Percentiles rank a stretch among this genome's conserved stretches.
These are phyloP conservation scores for Cercospora nicotianae DNA, from an alignment of 2,329 filamentous ascomycete genomes.

Conservation along the genomic window DNA sequence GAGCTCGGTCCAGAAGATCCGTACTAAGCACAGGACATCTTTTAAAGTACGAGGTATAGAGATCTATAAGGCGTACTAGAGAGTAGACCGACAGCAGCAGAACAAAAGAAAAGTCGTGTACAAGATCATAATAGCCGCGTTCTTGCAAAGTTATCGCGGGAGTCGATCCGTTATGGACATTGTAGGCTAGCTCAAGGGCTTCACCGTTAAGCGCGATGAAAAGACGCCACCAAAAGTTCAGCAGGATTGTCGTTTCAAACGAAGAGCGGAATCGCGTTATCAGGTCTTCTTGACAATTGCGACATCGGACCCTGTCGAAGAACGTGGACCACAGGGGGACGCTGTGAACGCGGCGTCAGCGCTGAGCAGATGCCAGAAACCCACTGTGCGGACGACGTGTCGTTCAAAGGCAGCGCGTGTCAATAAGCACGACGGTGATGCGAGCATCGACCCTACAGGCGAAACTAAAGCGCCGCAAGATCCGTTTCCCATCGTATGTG, in stretches of 20 bases:
- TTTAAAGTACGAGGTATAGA: background rate
- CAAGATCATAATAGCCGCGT: slow-evolving; percentile 3
- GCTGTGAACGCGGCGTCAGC: slow-evolving; percentile 6
- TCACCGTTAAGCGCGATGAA: background rate
- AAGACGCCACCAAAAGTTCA: background rate
- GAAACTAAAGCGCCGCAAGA: background rate
- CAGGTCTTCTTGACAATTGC: slow-evolving; percentile 5
- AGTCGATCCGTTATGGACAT: slow-evolving; percentile 4
- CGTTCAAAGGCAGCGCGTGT: background rate
- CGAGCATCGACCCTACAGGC: background rate
- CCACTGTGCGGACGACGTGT: background rate
- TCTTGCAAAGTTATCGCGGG: slow-evolving; percentile 7
- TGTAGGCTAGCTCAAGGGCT: background rate
- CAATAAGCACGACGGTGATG: background rate
- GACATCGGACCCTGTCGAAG: background rate
- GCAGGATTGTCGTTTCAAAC: background rate
- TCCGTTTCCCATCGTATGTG: background rate
- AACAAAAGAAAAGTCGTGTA: background rate
- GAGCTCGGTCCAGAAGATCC: background rate
- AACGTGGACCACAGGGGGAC: background rate
- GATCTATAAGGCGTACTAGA: slow-evolving; percentile 7
- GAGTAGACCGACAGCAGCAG: slow-evolving; percentile 3
- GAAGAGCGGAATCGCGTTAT: slow-evolving; percentile 6
- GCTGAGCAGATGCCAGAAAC: slow-evolving; percentile 1
- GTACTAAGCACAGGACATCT: background rate